These are phyloP conservation scores for Dothistroma pini DNA, from an alignment of 2,329 filamentous ascomycete species.

Conservation along the genomic window DNA sequence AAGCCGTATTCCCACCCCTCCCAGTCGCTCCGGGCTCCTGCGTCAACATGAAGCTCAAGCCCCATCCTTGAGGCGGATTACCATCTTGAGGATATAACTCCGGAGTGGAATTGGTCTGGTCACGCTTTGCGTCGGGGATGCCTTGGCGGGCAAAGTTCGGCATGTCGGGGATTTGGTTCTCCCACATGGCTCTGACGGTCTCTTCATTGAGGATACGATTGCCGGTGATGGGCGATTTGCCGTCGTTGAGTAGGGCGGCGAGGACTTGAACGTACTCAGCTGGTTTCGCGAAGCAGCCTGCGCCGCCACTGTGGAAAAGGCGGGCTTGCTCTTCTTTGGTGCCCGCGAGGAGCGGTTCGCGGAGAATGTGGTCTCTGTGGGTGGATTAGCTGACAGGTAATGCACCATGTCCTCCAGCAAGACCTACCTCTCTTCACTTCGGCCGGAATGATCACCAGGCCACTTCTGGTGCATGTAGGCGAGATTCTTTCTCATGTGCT, in stretches of 20 bases:
- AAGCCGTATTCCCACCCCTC: constrained; percentile 34
- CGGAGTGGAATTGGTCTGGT: constrained; percentile 36
- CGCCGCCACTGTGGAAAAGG: constrained; percentile 53
- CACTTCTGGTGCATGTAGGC: constrained; percentile 56
- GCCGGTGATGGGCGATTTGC: constrained; percentile 56
- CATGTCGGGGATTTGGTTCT: constrained; percentile 37
- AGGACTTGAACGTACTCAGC: constrained; percentile 62
- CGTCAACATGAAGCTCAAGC: constrained; percentile 43
- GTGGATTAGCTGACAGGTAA: not conserved
- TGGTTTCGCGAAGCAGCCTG: constrained; percentile 57
- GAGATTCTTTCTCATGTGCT: constrained; percentile 52
- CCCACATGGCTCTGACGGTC: constrained; percentile 62
- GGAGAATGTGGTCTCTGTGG: constrained; percentile 51
- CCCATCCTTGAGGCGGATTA: constrained; percentile 62
- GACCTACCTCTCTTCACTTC: constrained; percentile 13
- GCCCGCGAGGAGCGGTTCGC: constrained; percentile 44
- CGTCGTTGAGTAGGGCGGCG: constrained; percentile 60
- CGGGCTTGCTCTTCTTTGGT: constrained; percentile 43
- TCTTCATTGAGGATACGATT: constrained; percentile 51
- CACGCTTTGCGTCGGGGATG: constrained; percentile 34
- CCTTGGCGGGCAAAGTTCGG: constrained; percentile 35
- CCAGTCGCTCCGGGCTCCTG: constrained; percentile 35
- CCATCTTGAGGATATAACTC: constrained; percentile 38
- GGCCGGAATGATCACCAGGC: constrained; percentile 31
- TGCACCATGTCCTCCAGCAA: not conserved